Conservation (phyloP, 2,329 filamentous ascomycete genomes). For the Blastomyces silverae region DNA sequence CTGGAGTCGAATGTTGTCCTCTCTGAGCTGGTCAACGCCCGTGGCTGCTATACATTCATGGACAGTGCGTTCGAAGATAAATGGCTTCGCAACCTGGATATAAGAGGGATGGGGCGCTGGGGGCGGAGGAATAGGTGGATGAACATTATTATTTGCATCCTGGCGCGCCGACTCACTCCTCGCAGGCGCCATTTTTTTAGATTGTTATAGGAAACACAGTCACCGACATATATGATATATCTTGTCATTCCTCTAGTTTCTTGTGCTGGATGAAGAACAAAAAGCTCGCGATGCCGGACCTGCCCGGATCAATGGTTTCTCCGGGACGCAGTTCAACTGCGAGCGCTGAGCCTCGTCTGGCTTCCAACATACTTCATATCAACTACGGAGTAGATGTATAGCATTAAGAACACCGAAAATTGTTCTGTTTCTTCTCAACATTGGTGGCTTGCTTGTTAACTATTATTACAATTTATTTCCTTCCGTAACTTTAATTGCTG, state of each 20-base stretch:
- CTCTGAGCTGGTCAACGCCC: constrained; percentile 66
- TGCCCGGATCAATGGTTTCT: constrained; percentile 7
- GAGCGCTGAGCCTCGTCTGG: too few relatives aligned
- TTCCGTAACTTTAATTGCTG: background rate
- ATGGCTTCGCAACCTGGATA: constrained; percentile 63
- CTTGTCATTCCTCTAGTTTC: background rate
- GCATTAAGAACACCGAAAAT: background rate
- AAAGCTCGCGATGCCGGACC: constrained; percentile 3
- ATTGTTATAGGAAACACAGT: background rate
- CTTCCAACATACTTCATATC: too few relatives aligned
- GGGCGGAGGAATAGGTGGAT: constrained; percentile 17
- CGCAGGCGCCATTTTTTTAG: constrained; percentile 17
- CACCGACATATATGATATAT: background rate
- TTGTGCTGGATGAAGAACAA: constrained; percentile 1
- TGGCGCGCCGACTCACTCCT: constrained; percentile 15
- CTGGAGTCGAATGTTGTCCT: constrained; percentile 73
- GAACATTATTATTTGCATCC: background rate
- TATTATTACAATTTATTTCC: background rate
- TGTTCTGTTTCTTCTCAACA: background rate
- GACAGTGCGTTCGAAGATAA: constrained; percentile 74
- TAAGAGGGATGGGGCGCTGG: constrained; percentile 55
- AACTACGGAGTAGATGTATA: too few relatives aligned
- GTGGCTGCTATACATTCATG: constrained; percentile 63
- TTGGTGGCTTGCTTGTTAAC: background rate
- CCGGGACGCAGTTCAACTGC: background rate